Base-by-base conservation (phyloP, 2,329 filamentous ascomycete genomes). In the Diaporthe capsici region DNA sequence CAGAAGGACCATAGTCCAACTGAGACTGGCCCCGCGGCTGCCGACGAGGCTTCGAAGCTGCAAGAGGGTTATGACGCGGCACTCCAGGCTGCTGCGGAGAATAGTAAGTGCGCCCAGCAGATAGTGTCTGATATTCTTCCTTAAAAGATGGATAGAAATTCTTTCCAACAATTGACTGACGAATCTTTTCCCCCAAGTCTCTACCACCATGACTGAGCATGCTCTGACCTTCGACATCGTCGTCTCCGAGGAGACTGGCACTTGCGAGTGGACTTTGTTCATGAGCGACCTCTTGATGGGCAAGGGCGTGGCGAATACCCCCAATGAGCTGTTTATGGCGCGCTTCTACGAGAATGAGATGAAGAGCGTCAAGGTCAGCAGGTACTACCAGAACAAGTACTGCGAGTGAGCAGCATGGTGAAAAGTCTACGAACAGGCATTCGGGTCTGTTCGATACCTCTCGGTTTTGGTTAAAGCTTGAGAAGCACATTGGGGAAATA, bases 301-400 rank as follows among this genome's bases (percentile, higher is more conserved):
- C 31, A n/a, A 61, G 4, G 67, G 67, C 15, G 28, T 57, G 25
- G 58, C 28, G 17, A 20, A 25, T 20, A 31, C 15, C 5, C 22
- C 31, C 28, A 37, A 31, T 1, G 37, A 65, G 15, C 34, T 72
- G 34, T 60, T 72, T 3, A 65, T 34, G 4, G 57, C 49, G 12
- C 37, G 34, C 39, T 65, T 72, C 44, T 72, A 72, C 22, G 42
- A 49, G 57, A 42, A 60, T 4, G 55, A 72, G 55, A 20, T 70
- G 49, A 42, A 70, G 49, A 28, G 49, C 34, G 65, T 55, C 65
- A 55, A 55, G 49, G 9, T 42, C 65, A 70, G 65, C 65, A 42
- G 49, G n/a, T 55, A 39, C 8, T 55, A 70, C 49, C n/a, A 28
- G 34, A 20, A 3, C 5, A 70, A 70, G 25, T 70, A 70, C 49